Evolutionary conservation across 306 rosid species (phyloP).

Genomic region (Aeschynomene evenia): DNA sequence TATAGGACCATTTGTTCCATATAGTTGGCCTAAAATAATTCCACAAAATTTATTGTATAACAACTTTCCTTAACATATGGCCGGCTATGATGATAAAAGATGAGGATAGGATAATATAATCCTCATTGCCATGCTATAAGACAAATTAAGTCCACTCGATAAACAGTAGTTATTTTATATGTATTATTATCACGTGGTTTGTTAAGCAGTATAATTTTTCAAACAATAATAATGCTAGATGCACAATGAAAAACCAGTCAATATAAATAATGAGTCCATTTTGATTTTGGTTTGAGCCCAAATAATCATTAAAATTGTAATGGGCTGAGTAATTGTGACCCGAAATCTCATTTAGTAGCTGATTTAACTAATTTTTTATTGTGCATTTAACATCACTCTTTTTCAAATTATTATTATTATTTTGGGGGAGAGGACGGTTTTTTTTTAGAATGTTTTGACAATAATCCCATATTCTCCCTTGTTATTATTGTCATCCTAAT

Average conservation of each 20-base stretch:
- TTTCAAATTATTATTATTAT: neutral
- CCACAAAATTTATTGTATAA: neutral
- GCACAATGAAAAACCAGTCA: too few species aligned
- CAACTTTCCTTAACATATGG: neutral
- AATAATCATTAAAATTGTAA: too few species aligned
- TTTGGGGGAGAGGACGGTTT: neutral
- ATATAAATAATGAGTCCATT: too few species aligned
- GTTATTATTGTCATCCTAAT: too few species aligned
- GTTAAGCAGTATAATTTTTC: neutral
- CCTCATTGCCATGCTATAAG: neutral
- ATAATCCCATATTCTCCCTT: neutral
- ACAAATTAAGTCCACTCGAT: neutral
- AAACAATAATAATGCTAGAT: too few species aligned
- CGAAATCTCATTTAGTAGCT: too few species aligned
- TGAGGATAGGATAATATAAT: neutral
- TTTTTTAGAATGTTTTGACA: too few species aligned
- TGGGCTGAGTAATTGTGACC: too few species aligned
- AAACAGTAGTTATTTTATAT: too few species aligned
- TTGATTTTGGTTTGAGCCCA: too few species aligned
- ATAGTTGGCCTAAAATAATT: slow-evolving; percentile 1
- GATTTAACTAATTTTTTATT: too few species aligned
- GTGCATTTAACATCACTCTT: too few species aligned
- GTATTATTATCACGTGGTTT: neutral
- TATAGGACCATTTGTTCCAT: neutral
- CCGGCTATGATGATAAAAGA: neutral